Conservation (phyloP, 1,284 basidiomycete genomes). For the Malassezia obtusa region DNA sequence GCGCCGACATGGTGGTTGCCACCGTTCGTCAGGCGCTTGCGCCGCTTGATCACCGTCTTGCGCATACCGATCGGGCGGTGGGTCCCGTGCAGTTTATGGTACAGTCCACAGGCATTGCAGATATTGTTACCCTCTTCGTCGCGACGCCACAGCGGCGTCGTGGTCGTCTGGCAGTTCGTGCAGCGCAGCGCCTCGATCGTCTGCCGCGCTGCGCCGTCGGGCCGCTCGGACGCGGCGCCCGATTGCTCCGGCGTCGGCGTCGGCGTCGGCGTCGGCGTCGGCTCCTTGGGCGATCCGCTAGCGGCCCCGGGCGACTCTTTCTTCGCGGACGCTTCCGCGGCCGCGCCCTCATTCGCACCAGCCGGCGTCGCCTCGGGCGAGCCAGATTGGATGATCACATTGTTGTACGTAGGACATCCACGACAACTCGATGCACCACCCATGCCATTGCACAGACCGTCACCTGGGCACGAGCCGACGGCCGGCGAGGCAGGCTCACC, state of each 20-base stretch:
- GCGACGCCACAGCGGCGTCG: conserved; percentile 80
- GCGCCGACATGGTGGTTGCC: not conserved
- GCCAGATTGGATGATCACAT: conserved; percentile 14
- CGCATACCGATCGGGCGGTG: conserved; percentile 97
- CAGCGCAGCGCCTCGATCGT: conserved; percentile 51
- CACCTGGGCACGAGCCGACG: conserved; percentile 37
- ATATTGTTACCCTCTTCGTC: conserved; percentile 83
- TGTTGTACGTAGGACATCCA: conserved; percentile 43
- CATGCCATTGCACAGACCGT: conserved; percentile 42
- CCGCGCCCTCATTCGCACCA: not conserved
- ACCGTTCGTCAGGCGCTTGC: conserved; percentile 75
- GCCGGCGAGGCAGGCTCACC: not conserved
- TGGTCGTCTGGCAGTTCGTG: conserved; percentile 78
- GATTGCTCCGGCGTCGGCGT: not conserved
- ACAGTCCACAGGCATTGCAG: conserved; percentile 78
- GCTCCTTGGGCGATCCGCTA: not conserved
- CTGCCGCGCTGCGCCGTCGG: too few species aligned
- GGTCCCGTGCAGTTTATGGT: conserved; percentile 94
- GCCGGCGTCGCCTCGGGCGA: not conserved
- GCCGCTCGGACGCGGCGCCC: not conserved
- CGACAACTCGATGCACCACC: conserved; percentile 37
- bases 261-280: not conserved
- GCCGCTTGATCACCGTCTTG: conserved; percentile 93
- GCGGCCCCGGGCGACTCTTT: too few species aligned
- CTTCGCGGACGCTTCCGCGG: not conserved